Percentiles rank a stretch among this genome's conserved stretches.
Evolutionary conservation across 495 filamentous ascomycete species (phyloP).

Genomic region (Penicillium parvum): DNA sequence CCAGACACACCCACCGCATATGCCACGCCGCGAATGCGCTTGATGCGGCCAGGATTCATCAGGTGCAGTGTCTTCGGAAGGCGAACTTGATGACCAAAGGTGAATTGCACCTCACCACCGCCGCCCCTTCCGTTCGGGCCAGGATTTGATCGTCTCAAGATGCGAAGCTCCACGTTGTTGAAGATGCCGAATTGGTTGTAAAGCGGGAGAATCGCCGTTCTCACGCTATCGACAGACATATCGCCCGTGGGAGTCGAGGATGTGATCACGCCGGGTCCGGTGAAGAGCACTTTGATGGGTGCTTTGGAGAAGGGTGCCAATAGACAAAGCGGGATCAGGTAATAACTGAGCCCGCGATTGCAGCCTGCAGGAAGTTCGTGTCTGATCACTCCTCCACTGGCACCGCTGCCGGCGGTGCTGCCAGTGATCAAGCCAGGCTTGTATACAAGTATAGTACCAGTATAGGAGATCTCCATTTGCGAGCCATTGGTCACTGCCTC

Average conservation of each 20-base stretch:
- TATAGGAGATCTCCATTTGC: conserved; percentile 89
- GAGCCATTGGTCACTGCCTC: conserved; percentile 95
- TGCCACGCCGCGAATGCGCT: conserved; percentile 85
- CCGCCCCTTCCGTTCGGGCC: conserved; percentile 70
- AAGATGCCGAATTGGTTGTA: conserved; percentile 87
- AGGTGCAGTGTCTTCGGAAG: conserved; percentile 89
- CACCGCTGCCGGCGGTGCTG: conserved; percentile 60
- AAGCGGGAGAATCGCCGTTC: conserved; percentile 85
- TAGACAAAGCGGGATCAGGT: conserved; percentile 80
- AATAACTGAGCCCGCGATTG: conserved; percentile 83
- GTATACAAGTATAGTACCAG: conserved; percentile 86
- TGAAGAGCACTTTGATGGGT: conserved; percentile 80
- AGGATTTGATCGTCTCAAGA: conserved; percentile 71
- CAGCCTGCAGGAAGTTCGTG: conserved; percentile 74
- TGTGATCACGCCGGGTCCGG: conserved; percentile 91
- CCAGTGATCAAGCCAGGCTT: conserved; percentile 89
- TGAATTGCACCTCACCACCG: conserved; percentile 85
- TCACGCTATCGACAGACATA: conserved; percentile 84
- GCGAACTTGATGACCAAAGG: conserved; percentile 87
- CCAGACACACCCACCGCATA: conserved; percentile 86
- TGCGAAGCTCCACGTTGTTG: conserved; percentile 80
- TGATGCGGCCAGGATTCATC: conserved; percentile 81
- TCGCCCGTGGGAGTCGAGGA: conserved; percentile 75
- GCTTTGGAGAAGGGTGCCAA: conserved; percentile 91
- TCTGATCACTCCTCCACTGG: conserved; percentile 64